Percentiles rank a stretch among this genome's conserved stretches.
Conservation (phyloP, 148 eudicot genomes). For the Pharnaceum exiguum region DNA sequence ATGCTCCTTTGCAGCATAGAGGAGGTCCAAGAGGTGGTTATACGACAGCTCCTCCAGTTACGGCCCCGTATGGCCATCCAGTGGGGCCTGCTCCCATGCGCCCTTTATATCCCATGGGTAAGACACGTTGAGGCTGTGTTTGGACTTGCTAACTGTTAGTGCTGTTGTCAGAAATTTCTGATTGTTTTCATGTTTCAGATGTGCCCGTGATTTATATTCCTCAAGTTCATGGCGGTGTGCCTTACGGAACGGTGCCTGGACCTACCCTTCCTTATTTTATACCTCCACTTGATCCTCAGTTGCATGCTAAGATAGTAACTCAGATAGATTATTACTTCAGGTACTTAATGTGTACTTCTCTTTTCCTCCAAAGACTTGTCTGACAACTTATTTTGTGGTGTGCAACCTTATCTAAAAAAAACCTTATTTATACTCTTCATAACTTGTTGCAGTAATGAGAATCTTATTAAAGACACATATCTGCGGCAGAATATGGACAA, state of each 20-base stretch:
- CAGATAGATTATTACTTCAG: slow-evolving; percentile 93
- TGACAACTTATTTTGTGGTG: neutral
- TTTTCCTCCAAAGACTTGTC: neutral
- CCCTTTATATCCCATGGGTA: slow-evolving; percentile 54
- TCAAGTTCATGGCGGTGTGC: slow-evolving; percentile 40
- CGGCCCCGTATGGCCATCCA: slow-evolving; percentile 39
- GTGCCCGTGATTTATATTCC: slow-evolving; percentile 31
- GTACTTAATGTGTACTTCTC: slow-evolving; percentile 24
- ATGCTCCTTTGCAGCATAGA: slow-evolving; percentile 44
- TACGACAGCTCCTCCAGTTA: slow-evolving; percentile 36
- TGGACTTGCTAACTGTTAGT: neutral
- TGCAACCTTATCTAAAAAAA: neutral
- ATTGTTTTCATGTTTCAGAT: slow-evolving; percentile 37
- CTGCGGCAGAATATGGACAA: slow-evolving; percentile 77
- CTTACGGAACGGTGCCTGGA: slow-evolving; percentile 40
- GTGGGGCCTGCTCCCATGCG: slow-evolving; percentile 32
- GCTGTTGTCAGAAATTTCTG: slow-evolving; percentile 1
- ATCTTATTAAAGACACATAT: slow-evolving; percentile 67
- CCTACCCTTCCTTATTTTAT: slow-evolving; percentile 37
- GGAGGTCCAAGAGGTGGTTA: slow-evolving; percentile 48
- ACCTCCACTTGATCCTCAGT: slow-evolving; percentile 45
- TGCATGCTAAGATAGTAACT: slow-evolving; percentile 45
- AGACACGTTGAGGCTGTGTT: slow-evolving; percentile 5
- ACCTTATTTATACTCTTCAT: neutral
- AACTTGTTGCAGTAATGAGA: slow-evolving; percentile 66